A percentile compares a stretch with the other conserved stretches of the same genome.
Conservation (phyloP, 2,329 filamentous ascomycete species). For the Aureobasidium sp. region DNA sequence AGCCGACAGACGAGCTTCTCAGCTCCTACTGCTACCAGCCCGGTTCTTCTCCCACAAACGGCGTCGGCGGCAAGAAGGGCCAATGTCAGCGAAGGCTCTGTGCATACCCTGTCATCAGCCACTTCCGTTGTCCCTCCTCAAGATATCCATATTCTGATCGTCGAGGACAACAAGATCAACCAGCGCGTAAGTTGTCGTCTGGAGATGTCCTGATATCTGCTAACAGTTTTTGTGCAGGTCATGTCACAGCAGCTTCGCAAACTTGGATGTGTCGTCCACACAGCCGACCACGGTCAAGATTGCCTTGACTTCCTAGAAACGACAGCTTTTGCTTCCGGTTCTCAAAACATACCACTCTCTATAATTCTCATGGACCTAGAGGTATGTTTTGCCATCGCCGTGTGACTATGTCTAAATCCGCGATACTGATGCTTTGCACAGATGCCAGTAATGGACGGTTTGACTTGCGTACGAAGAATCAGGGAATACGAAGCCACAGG, state of each 20-base stretch:
- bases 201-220: background rate
- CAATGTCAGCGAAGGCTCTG: background rate
- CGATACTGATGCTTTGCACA: constrained; percentile 1
- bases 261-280: constrained; percentile 23
- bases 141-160: constrained; percentile 19
- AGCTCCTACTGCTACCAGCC: background rate
- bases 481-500: constrained; percentile 21
- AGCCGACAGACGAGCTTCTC: constrained; percentile 3
- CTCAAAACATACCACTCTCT: constrained; percentile 17
- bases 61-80: background rate
- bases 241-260: constrained; percentile 24
- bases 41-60: background rate
- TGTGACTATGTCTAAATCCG: background rate
- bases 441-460: constrained; percentile 28
- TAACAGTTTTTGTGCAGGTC: constrained; percentile 8
- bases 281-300: constrained; percentile 25
- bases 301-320: constrained; percentile 23
- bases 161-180: constrained; percentile 28
- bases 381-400: background rate
- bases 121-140: background rate
- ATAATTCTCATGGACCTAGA: constrained; percentile 27
- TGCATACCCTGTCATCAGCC: background rate
- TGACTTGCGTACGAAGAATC: constrained; percentile 23
- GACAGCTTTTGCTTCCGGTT: constrained; percentile 17
- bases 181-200: constrained; percentile 13